Evolutionary conservation across 257 asterid genomes (phyloP), one percentile per base, ranked within the genome.

Genomic region (Fraxinus anomala): DNA sequence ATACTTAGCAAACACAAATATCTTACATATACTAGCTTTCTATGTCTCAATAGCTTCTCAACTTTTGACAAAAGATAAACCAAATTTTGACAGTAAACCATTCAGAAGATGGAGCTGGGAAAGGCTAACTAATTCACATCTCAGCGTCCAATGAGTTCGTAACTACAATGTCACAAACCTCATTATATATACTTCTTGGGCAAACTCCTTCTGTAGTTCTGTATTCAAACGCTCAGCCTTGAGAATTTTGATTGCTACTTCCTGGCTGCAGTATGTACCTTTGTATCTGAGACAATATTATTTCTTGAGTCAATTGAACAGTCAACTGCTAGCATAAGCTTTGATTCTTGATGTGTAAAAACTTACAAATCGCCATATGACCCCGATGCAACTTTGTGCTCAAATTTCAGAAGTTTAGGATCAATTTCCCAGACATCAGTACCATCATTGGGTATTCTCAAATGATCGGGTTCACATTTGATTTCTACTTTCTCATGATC

Each of bases 141-240:
- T 61, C 30, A 61, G 68, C 30, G 0, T 61, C 68, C 68, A 61
- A 61, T 72, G 42, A 37, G 68, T 75, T 74, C 31, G 49, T 40
- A 75, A 51, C 39, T 44, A 24, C 33, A 68, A 68, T 66, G 67
- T 24, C 63, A 88, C 91, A 21, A 73, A 93, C 98, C 98, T 95
- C 98, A 95, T 95, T 83, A 95, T 95, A 83, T 89, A 95, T 69
- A 95, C 99, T 88, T 95, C 99, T 84, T 95, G 99, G 26, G 93
- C 97, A 36, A 95, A 95, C 88, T 95, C 99, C 79, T 87, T 93
- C 88, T 92, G 97, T 84, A 95, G 85, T 83, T 91, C 97, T 34
- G 92, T 73, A 80, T 90, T 91, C 83, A 91, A 79, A 49, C 97
- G 92, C 80, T 95, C 99, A 28, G 98, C 84, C 89, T 94, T 95